phyloP scores from a whole-genome alignment of 208 protist genomes.

The Acanthamoeba divionensis region DNA sequence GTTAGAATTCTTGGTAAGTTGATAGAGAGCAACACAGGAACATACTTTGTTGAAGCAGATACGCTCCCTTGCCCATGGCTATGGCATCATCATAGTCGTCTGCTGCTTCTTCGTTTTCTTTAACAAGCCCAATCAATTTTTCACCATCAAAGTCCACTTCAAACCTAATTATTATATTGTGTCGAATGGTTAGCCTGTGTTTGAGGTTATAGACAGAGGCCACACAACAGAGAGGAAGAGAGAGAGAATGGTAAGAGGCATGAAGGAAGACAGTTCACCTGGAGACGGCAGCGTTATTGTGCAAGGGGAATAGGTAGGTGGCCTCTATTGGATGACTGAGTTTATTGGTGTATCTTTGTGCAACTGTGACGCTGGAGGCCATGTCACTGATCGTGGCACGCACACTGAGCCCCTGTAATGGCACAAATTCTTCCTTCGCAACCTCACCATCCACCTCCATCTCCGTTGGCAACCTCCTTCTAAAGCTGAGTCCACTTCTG shows the following conservation, averaged over 20 bases:
- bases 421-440: too few relatives aligned
- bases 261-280: too few relatives aligned
- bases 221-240: too few relatives aligned
- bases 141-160: neutral
- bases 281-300: neutral
- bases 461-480: too few relatives aligned
- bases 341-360: slow-evolving; percentile 13
- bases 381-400: neutral
- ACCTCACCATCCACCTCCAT: too few relatives aligned
- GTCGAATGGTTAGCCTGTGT: too few relatives aligned
- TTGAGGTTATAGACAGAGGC: too few relatives aligned
- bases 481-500: too few relatives aligned
- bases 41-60: slow-evolving; percentile 50
- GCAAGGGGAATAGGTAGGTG: neutral
- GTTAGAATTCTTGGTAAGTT: neutral
- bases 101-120: neutral
- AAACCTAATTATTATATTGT: too few relatives aligned
- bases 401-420: too few relatives aligned
- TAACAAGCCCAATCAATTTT: neutral
- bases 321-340: neutral
- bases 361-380: neutral
- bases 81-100: slow-evolving; percentile 46
- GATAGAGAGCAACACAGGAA: neutral
- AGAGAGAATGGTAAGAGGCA: too few relatives aligned
- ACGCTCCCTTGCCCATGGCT: slow-evolving; percentile 5